Conservation (phyloP, 2,329 filamentous ascomycete species). For the Ophiostoma sp. region DNA sequence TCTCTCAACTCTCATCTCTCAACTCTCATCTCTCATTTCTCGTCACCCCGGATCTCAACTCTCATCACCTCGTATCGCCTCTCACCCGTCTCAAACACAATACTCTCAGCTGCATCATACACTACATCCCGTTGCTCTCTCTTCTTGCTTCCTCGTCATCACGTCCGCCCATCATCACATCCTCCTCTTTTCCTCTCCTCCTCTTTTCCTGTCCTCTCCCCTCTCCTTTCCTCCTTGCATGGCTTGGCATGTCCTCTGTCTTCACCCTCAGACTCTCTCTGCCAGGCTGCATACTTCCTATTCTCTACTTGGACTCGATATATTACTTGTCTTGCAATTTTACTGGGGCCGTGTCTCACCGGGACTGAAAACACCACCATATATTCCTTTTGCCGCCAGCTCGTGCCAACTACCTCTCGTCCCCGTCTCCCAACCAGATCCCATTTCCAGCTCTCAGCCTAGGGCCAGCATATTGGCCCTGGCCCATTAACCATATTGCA, state of each 20-base stretch:
- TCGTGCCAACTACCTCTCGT: neutral
- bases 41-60: too few species aligned
- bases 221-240: neutral
- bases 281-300: neutral
- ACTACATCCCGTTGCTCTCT: too few species aligned
- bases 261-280: neutral
- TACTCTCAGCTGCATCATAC: too few species aligned
- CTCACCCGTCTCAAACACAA: too few species aligned
- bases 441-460: too few species aligned
- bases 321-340: constrained; percentile 1
- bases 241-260: neutral
- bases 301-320: constrained; percentile 4
- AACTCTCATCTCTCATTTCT: too few species aligned
- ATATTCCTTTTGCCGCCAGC: neutral
- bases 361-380: neutral
- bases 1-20: too few species aligned
- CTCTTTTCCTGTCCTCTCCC: neutral
- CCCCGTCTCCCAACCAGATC: neutral
- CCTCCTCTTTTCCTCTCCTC: neutral
- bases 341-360: neutral
- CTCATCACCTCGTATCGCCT: too few species aligned
- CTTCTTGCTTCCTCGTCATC: too few species aligned
- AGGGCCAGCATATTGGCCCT: too few species aligned
- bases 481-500: neutral
- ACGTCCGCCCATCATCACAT: neutral